phyloP scores from a whole-genome alignment of 257 asterid genomes.

The Nyctanthes arbortristis region DNA sequence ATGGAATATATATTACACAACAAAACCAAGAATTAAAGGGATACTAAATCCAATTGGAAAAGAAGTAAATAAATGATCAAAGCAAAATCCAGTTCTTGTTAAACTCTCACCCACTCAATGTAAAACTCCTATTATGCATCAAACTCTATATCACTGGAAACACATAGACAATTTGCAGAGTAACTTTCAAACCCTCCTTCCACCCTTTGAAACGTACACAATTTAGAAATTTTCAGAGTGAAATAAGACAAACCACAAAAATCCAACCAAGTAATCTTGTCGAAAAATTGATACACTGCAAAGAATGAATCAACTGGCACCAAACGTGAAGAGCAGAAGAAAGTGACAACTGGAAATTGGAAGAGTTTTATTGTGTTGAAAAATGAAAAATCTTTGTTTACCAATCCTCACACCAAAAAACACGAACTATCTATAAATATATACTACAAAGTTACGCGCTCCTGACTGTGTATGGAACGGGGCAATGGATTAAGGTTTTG shows the following conservation, averaged over 20 bases:
- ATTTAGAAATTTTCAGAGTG: not conserved
- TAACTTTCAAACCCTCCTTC: not conserved
- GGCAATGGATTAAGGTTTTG: slow-evolving; percentile 10
- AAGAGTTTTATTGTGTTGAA: not conserved
- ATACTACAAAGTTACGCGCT: not conserved
- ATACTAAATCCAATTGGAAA: not conserved
- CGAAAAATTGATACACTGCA: not conserved
- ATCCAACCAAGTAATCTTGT: not conserved
- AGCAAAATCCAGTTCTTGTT: not conserved
- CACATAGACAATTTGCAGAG: not conserved
- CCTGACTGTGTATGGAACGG: not conserved
- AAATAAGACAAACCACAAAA: not conserved
- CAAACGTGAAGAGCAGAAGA: not conserved
- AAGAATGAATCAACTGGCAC: not conserved
- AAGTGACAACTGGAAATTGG: not conserved
- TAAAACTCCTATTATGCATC: not conserved
- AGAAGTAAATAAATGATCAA: not conserved
- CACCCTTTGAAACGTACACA: not conserved
- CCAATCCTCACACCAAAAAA: not conserved
- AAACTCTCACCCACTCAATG: not conserved
- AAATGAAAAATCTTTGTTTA: not conserved
- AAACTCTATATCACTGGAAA: not conserved
- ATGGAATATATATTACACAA: not conserved
- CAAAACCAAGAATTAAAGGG: not conserved
- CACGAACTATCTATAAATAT: no score